Evolutionary conservation across 2,329 filamentous ascomycete species (phyloP), one percentile per base, ranked within the genome.

Genomic region (Pestalotiopsis sp.): DNA sequence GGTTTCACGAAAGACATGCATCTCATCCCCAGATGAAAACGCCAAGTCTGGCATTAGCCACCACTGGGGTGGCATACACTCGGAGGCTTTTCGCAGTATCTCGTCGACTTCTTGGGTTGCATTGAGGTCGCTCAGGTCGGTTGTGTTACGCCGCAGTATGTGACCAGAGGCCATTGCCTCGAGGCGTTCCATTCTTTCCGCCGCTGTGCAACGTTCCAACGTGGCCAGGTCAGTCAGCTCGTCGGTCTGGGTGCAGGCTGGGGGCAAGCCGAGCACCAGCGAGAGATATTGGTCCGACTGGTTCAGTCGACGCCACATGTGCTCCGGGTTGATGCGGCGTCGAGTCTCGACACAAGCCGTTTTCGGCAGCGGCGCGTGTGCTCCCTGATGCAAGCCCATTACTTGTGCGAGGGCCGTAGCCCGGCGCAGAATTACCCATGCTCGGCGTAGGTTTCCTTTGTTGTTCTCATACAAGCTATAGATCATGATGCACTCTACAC

Each of bases 401-500:
- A 84, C 74, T 68, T 85, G 84, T 0, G 82, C 83, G 12, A 85
- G 78, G 6, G 77, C 79, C 67, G 87, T 76, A 1, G 82, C 84
- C 23, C 84, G 80, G 3, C 85, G 81, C 41, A 78, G 79, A 0
- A 78, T 76, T 4, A 87, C 71, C 84, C 84, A 88, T 0, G 84
- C 79, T 0, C 80, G 78, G 0, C 83, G 81, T 3, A 87, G 76
- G 36, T 84, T 81, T 1, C 87, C 87, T 0, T 75, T 74, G 36
- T 87, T 86, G 31, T 81, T 82, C 6, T 83, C 77, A 71, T 82
- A 85, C 23, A 85, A 76, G 14, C 79, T 79, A 69, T 86, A 82
- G 0, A 88, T 77, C 71, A 87, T 78, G 23, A 88, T 71, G 65
- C 84, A 85, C 68, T 87, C 84, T 7, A 88, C 73, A 0, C 84